Evolutionary conservation across 345 rosid species (phyloP), one percentile per base, ranked within the genome.

Genomic region (Sisymbrium irio): DNA sequence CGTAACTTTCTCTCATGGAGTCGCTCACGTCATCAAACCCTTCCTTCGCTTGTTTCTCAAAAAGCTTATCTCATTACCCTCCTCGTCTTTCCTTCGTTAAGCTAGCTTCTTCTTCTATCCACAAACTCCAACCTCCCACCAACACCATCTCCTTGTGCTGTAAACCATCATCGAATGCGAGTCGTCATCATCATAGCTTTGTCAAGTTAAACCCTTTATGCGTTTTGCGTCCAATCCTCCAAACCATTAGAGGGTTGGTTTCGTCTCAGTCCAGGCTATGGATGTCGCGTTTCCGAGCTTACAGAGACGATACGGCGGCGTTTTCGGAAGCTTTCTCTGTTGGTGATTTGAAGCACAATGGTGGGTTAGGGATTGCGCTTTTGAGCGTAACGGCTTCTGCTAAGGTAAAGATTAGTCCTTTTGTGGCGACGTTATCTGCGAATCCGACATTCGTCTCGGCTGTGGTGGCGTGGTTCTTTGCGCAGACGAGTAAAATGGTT

Each of bases 391-490:
- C 96, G 11, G 80, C 97, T 13, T 81, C 77, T 4, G 98, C 93
- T 1, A 89, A 85, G 76, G 82, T 88, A 7, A 81, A 77, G 72
- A 84, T 93, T 30, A 89, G 96, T 71, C 98, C 98, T 1, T 82
- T 89, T 28, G 89, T 90, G 55, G 85, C 94, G 65, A 83, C 91
- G 41, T 77, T 90, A 57, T 86, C 88, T 3, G 88, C 96, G 15
- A 93, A 93, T 71, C 97, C 94, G 7, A 93, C 97, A 8, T 93
- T 90, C 30, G 83, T 90, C n/a, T 86, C 98, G 2, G 96, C 93
- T 20, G 69, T 93, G 13, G 47, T 87, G 15, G 92, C 98, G 18
- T 93, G 98, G 96, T 30, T 84, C 33, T 36, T 77, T 4, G 96
- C 97, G 9, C 97, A 90, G 69, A 87, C 97, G 44, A 67, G 79